Evolutionary conservation across 73 alveolate species (phyloP), one percentile per base, ranked within the genome.

Genomic region (Paramecium sonneborni): DNA sequence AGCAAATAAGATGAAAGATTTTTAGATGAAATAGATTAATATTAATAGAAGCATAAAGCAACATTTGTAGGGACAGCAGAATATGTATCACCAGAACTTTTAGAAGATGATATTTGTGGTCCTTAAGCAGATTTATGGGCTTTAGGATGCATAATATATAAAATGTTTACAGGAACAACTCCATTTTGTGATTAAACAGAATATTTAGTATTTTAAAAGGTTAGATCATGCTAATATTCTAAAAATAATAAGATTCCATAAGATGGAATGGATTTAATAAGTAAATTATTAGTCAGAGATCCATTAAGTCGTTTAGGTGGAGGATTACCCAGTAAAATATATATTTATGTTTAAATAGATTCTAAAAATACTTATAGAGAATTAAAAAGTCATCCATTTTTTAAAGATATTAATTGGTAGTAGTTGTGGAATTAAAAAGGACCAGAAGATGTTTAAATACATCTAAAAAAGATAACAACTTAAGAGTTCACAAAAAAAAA

Each of bases 171-270:
- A 57, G 98, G 98, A 8, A 93, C 93, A 72, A 95, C 99, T 26
- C 99, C 99, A 3, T 98, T 97, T 90, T 79, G 93, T 85, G 98
- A 94, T 37, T 68, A 72, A 76, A 92, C 93, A 21, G 94, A 98
- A 86, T 93, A 90, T 92, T 85, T 88, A 41, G 94, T 97, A 24
- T 98, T 97, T 88, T 89, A 97, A 38, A 85, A 93, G 48, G 97
- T 98, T 5, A 72, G 85, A 39, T 93, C 97, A 84, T 86, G 94
- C 20, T 85, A 92, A 68, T 96, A 92, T 91, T 82, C 74, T 30
- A 95, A 91, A 69, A 97, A 97, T 21, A 88, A 92, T 38, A 79
- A 62, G 11, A 84, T 98, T 6, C 96, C 97, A n/a, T 91, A 70
- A 23, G 98, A 95, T 30, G 99, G 98, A 14, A 92, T 84, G 76